Evolutionary conservation across 2,329 filamentous ascomycete genomes (phyloP).

Genomic region (Diplodia scrobiculata): DNA sequence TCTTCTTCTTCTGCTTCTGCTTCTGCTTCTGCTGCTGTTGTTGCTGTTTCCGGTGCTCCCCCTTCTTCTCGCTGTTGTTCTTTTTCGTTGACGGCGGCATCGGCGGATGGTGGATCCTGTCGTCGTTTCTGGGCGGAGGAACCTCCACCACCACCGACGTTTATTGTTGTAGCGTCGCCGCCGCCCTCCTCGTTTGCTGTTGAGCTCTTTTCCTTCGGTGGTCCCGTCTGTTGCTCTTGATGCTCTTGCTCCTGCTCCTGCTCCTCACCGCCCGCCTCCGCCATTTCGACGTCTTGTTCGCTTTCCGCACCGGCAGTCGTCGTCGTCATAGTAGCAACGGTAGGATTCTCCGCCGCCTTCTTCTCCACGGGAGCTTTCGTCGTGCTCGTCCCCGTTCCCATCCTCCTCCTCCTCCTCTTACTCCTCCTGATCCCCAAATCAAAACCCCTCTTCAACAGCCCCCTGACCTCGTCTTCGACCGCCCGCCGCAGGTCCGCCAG

Average conservation of each 20-base stretch:
- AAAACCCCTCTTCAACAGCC: constrained; percentile 9
- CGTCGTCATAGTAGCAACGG: neutral
- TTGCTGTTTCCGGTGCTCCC: no score
- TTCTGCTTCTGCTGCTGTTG: no score
- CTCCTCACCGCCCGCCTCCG: neutral
- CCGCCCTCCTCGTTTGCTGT: neutral
- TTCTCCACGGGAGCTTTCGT: neutral
- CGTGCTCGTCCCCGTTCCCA: neutral
- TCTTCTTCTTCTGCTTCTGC: no score
- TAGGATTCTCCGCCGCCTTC: neutral
- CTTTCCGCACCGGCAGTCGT: neutral
- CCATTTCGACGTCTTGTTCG: neutral
- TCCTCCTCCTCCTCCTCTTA: no score
- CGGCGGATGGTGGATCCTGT: neutral
- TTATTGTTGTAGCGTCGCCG: neutral
- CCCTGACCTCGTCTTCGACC: constrained; percentile 8
- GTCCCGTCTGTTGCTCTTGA: no score
- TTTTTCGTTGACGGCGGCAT: neutral
- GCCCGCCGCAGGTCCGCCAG: constrained; percentile 2
- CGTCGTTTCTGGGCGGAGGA: neutral
- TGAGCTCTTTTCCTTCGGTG: neutral
- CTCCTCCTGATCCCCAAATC: constrained; percentile 2
- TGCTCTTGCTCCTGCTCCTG: neutral
- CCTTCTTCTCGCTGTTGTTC: no score
- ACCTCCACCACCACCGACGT: no score